A percentile compares a stretch with the other conserved stretches of the same genome.
Conservation (phyloP, 805 yeast species). For the Pichia paraexigua region DNA sequence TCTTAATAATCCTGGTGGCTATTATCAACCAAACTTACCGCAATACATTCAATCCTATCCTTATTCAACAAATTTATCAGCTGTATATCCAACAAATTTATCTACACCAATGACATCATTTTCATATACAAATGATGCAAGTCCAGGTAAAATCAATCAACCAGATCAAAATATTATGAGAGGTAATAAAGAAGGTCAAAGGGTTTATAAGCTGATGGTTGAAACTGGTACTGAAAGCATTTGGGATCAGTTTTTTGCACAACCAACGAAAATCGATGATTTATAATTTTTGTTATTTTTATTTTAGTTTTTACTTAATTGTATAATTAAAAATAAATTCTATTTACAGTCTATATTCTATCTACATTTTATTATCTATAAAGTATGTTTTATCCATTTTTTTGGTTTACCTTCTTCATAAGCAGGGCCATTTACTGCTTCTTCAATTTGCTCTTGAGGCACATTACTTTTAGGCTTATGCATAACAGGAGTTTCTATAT, state of each 20-base stretch:
- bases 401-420: background rate
- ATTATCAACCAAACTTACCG: background rate
- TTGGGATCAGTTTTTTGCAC: constrained; percentile 57
- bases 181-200: constrained; percentile 39
- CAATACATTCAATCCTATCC: background rate
- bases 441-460: background rate
- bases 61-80: background rate
- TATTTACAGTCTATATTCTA: background rate
- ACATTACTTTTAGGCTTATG: background rate
- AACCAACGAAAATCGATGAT: constrained; percentile 17
- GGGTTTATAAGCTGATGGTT: constrained; percentile 51
- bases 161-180: background rate
- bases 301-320: background rate
- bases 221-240: constrained; percentile 59
- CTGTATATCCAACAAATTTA: background rate
- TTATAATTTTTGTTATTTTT: background rate
- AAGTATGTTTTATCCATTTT: constrained; percentile 7
- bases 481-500: background rate
- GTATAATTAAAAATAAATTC: background rate
- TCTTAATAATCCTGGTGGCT: background rate
- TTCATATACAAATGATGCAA: background rate
- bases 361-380: background rate
- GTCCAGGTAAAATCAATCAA: background rate
- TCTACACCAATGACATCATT: background rate
- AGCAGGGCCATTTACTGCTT: background rate